These are phyloP conservation scores for Vigna unguiculata DNA, from an alignment of 306 rosid species.

Conservation along the genomic window DNA sequence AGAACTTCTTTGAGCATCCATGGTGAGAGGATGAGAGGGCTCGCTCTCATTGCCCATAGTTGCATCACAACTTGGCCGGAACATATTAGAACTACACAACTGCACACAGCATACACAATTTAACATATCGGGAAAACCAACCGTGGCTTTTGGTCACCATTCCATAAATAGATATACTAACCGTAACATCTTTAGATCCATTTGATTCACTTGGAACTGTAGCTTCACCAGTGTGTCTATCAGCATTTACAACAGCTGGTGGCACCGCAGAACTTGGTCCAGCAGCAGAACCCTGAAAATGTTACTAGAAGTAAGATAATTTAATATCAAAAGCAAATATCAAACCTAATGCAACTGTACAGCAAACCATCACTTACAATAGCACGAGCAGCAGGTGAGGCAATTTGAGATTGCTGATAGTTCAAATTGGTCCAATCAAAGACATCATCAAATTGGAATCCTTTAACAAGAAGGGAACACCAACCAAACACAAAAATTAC, in stretches of 20 bases:
- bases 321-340: constrained; percentile 14
- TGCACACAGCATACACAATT: constrained; percentile 49
- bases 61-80: constrained; percentile 78
- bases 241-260: constrained; percentile 71
- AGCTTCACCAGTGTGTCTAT: constrained; percentile 76
- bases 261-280: constrained; percentile 97
- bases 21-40: constrained; percentile 55
- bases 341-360: constrained; percentile 16
- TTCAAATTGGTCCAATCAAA: constrained; percentile 99
- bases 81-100: constrained; percentile 66
- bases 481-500: constrained; percentile 20
- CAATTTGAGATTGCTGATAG: constrained; percentile 92
- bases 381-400: constrained; percentile 71
- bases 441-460: constrained; percentile 95
- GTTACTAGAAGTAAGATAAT: constrained; percentile 40
- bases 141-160: too few species aligned
- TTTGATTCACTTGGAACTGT: constrained; percentile 65
- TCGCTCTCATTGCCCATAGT: constrained; percentile 61
- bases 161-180: constrained; percentile 43
- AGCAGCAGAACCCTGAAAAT: constrained; percentile 74
- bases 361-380: constrained; percentile 57
- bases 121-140: constrained; percentile 29
- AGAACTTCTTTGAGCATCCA: constrained; percentile 71
- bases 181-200: constrained; percentile 72
- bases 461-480: constrained; percentile 54